These are phyloP conservation scores for Volvox africanus DNA, from an alignment of 139 green algal species.

Conservation along the genomic window DNA sequence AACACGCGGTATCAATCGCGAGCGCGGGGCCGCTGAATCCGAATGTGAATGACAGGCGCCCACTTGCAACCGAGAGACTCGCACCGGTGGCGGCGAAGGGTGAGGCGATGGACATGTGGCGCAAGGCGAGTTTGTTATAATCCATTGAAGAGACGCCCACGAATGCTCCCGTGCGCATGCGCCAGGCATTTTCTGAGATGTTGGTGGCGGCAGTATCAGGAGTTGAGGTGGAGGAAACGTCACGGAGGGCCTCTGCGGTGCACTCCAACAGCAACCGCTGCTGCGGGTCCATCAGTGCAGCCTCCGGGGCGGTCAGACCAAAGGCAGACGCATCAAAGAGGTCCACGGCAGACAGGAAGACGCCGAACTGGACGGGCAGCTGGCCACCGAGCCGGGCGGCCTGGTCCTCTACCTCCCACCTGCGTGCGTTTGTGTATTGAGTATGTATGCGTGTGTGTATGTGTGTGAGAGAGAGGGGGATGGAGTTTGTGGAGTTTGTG, in stretches of 20 bases:
- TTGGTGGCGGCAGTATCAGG: neutral
- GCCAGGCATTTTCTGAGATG: neutral
- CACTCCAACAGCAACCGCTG: slow-evolving; percentile 86
- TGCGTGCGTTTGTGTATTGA: neutral
- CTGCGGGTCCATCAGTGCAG: slow-evolving; percentile 84
- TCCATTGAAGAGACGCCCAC: slow-evolving; percentile 73
- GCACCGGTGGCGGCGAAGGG: slow-evolving; percentile 69
- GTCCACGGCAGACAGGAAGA: slow-evolving; percentile 67
- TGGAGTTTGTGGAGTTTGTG: too few species aligned
- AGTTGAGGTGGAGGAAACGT: neutral
- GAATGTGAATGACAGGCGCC: slow-evolving; percentile 82
- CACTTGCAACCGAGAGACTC: slow-evolving; percentile 78
- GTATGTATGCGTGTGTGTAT: too few species aligned
- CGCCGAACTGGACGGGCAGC: slow-evolving; percentile 59
- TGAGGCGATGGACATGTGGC: slow-evolving; percentile 8
- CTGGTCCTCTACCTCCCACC: slow-evolving; percentile 65
- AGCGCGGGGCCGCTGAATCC: slow-evolving; percentile 77
- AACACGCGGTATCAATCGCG: slow-evolving; percentile 79
- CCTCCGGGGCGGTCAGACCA: slow-evolving; percentile 68
- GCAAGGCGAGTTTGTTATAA: slow-evolving; percentile 70
- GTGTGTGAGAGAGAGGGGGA: too few species aligned
- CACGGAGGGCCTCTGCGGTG: slow-evolving; percentile 48
- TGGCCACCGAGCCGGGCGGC: neutral
- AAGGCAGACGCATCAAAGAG: slow-evolving; percentile 85
- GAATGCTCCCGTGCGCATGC: slow-evolving; percentile 55